Percentiles rank a stretch among this genome's conserved stretches.
Conservation (phyloP, 1,284 basidiomycete species). For the Boletellus dicymbophilus region DNA sequence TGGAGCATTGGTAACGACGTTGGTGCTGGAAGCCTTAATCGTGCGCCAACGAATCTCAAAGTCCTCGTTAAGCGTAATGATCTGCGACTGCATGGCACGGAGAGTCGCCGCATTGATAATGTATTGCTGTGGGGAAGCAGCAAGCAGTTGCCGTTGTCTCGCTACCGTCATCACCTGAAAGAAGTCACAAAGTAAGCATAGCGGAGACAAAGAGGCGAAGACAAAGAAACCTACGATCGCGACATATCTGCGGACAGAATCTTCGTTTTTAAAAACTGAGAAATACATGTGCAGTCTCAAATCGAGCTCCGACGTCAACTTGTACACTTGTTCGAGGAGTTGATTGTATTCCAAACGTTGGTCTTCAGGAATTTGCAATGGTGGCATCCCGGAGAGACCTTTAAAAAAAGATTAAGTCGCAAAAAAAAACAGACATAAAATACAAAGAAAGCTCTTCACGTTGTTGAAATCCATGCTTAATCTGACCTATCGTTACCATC, state of each 20-base stretch:
- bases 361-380: constrained; percentile 46
- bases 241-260: constrained; percentile 47
- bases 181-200: constrained; percentile 6
- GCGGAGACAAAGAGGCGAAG: constrained; percentile 9
- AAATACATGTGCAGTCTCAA: constrained; percentile 49
- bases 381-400: constrained; percentile 28
- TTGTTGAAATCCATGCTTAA: constrained; percentile 34
- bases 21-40: constrained; percentile 17
- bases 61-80: constrained; percentile 41
- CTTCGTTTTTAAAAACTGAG: constrained; percentile 46
- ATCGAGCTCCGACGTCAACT: constrained; percentile 47
- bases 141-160: constrained; percentile 51
- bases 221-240: constrained; percentile 49
- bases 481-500: constrained; percentile 29
- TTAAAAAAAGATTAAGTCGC: constrained; percentile 6
- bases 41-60: constrained; percentile 35
- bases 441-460: constrained; percentile 31
- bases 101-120: constrained; percentile 48
- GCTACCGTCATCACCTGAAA: constrained; percentile 52
- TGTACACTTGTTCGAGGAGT: constrained; percentile 49
- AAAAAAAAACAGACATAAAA: constrained; percentile 14
- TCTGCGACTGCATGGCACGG: constrained; percentile 47
- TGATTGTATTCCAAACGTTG: constrained; percentile 53
- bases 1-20: constrained; percentile 11
- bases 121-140: constrained; percentile 48